Evolutionary conservation across 1,284 basidiomycete species (phyloP), one percentile per base, ranked within the genome.

Genomic region (Cryptococcus neoformans): DNA sequence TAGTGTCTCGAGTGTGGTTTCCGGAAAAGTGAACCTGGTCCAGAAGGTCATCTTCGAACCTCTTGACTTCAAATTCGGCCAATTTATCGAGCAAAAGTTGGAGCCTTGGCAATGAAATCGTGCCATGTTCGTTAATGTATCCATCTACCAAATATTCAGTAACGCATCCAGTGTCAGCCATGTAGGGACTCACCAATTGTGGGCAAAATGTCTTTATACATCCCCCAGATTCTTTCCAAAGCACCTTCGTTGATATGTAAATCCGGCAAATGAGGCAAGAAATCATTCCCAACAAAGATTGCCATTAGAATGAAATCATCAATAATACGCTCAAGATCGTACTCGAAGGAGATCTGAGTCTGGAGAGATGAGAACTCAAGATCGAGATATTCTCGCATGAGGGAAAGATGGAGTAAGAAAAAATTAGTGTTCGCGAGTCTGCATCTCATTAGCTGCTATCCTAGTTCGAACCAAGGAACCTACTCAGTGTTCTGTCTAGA

Each of bases 231-330:
- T 60, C 84, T 83, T 78, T 96, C 92, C 64, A 99, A 77, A 4
- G 92, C 95, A 68, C 97, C 96, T 78, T 97, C 92, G 72, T 98
- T 94, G 75, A 99, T 99, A 74, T 99, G 96, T 44, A 99, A 76
- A 74, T 96, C 93, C 6, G 95, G 96, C 53, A 99, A 79, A 79
- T 99, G 92, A 7, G 95, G 95, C 65, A 99, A 82, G 82, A 99
- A 99, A 80, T 99, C 96, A 81, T 99, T 99, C 68, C 96, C 96
- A 72, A 99, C 95, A 78, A 99, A 98, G 85, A 99, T 98, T 71
- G 98, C 98, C 70, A 99, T 85, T 12, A 99, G 81, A 68, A 99
- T 90, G 77, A 98, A 98, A 79, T 99, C 95, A 77, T 99, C 95
- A 72, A 99, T 96, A 76, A 99, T 84, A 38, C 89, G 85, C 75